Evolutionary conservation across 257 asterid genomes (phyloP), one percentile per base, ranked within the genome.

Genomic region (Primulina tabacum): DNA sequence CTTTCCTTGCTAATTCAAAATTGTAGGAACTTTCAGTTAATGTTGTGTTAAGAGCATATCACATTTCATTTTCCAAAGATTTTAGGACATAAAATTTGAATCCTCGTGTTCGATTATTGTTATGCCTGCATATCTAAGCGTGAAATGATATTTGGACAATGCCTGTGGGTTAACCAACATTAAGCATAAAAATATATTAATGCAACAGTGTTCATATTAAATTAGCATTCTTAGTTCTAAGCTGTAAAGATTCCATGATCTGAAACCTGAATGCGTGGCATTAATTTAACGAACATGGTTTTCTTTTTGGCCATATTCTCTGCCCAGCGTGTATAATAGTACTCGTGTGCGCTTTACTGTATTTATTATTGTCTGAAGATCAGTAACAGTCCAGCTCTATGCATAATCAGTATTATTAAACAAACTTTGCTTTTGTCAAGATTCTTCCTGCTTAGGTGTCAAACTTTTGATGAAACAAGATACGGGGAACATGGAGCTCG

Each of bases 181-280:
- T 14, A 50, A 50, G 2, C 18, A 16, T 16, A 16, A 16, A 50
- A 50, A 21, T 50, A 16, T 50, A 16, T 16, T 16, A 16, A 50
- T 50, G 8, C 56, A 50, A 4, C 56, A 50, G 56, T 50, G 56
- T 43, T 28, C 28, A 20, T 6, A 65, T 5, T 17, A 5, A 5
- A 21, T 6, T 6, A n/a, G 24, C 28, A 17, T 21, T 20, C 26
- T 40, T 37, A 14, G 8, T 17, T 16, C 52, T 64, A 20, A 28
- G 58, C 69, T 64, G 69, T 38, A 8, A 64, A 64, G 34, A 64
- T 18, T 40, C 58, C 34, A 35, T 64, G 57, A 18, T 40, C 69
- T 18, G 3, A 20, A 20, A 18, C 14, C 37, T 65, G 40, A 53
- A 65, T 21, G 24, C 24, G 24, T 21, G 24, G 24, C 24, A 21